A percentile compares a stretch with the other conserved stretches of the same genome.
Conservation (phyloP, 2,329 filamentous ascomycete species). For the Colletotrichum cereale region DNA sequence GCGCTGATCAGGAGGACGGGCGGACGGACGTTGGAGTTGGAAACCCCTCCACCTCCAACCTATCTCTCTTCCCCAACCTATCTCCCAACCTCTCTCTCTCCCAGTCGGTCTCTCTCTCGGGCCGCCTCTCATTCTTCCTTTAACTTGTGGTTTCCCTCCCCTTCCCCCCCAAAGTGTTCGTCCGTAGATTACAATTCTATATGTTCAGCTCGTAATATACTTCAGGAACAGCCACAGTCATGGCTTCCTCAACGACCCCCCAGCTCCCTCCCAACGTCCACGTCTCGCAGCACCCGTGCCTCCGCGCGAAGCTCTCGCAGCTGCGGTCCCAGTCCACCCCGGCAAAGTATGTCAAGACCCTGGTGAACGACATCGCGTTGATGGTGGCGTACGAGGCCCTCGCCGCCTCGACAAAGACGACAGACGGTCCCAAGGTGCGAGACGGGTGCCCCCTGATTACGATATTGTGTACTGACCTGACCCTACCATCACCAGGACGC, state of each 20-base stretch:
- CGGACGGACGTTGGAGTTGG: conserved; percentile 31
- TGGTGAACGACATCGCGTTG: conserved; percentile 88
- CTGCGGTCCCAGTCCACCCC: conserved; percentile 80
- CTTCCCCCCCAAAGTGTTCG: neutral
- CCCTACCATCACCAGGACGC: conserved; percentile 69
- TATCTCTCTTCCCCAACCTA: conserved; percentile 8
- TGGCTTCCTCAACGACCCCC: conserved; percentile 48
- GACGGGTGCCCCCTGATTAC: no score
- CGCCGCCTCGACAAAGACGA: conserved; percentile 68
- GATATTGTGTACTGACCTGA: no score
- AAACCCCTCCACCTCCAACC: conserved; percentile 28
- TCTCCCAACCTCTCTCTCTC: conserved; percentile 23
- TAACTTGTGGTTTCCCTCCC: conserved; percentile 17
- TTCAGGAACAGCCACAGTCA: conserved; percentile 36
- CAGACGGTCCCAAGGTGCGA: conserved; percentile 71
- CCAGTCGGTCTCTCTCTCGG: neutral
- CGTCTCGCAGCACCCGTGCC: conserved; percentile 87
- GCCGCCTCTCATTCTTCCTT: conserved; percentile 7
- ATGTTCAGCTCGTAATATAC: neutral
- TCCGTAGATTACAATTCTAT: neutral
- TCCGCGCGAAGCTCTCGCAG: conserved; percentile 89
- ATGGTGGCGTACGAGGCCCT: conserved; percentile 88
- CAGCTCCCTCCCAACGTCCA: conserved; percentile 74
- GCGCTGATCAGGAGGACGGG: conserved; percentile 38
- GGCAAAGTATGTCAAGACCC: conserved; percentile 80